Base-by-base conservation (phyloP, 257 asterid species). In the Solanum arcanum region DNA sequence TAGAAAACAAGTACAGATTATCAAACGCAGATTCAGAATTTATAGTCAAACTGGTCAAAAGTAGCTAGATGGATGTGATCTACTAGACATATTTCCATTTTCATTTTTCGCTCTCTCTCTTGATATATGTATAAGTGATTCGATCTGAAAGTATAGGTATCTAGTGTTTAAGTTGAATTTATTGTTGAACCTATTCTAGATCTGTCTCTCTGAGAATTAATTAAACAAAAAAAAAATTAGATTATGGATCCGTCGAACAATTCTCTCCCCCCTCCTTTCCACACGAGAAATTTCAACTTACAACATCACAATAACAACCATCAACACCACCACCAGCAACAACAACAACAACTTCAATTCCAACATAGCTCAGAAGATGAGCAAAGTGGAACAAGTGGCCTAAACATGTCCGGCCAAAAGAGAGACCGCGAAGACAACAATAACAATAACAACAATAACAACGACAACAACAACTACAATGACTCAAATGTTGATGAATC, bases 261-360 rank as follows among this genome's bases (percentile, higher is more conserved):
- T 86, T 84, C 88, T 49, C 94, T 94, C 0, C 98, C 98, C 31
- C 98, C 99, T 20, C 97, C 98, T 25, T 96, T 96, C 86, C 92
- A 95, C 90, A 93, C 96, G 0, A 88, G 98, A 84, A 98, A 96
- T 86, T 96, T 96, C 95, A 96, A 94, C 87, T 90, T 93, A 3
- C 93, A 91, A 3, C 85, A 80, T n/a, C 69, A 29, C 35, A n/a
- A 76, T 1, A 41, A 39, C 39, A 29, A 75, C 1, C 7, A 78
- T 23, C 80, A 33, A 2, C 75, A 69, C 12, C 75, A 64, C 1
- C 72, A 23, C 3, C 70, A 23, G 5, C 66, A 59, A 2, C 82
- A 37, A 9, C 39, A 35, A 35, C 83, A 80, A 29, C 84, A 27
- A 10, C 85, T 47, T n/a, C 90, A 84, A n/a, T 85, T 69, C 39